These are phyloP conservation scores for Aspergillus sp. DNA, from an alignment of 2,329 filamentous ascomycete species.

Conservation along the genomic window DNA sequence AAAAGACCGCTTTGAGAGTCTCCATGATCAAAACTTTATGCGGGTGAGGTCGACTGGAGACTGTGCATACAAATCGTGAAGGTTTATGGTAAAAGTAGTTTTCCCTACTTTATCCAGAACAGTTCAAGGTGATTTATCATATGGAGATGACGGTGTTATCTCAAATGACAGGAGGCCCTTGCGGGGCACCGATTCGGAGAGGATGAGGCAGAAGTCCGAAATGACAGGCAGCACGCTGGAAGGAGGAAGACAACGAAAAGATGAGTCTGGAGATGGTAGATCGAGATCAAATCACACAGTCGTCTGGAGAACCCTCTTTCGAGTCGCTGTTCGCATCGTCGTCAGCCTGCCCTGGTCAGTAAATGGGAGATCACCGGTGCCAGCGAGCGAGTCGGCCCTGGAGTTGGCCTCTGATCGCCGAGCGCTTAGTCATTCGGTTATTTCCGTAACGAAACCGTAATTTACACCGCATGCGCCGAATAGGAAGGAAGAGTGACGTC, in stretches of 20 bases:
- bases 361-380: not conserved
- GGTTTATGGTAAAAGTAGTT: not conserved
- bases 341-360: not conserved
- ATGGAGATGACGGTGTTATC: not conserved
- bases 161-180: not conserved
- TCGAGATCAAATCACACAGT: not conserved
- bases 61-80: not conserved
- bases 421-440: not conserved
- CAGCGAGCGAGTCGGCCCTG: not conserved
- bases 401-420: not conserved
- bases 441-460: not conserved
- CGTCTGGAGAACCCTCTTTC: not conserved
- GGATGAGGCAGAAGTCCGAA: not conserved
- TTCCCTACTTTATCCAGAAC: not conserved
- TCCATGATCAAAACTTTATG: constrained; percentile 63
- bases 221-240: not conserved
- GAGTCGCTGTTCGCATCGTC: not conserved
- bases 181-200: not conserved
- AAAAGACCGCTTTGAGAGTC: constrained; percentile 79
- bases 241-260: not conserved
- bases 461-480: not conserved
- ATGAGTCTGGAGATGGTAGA: not conserved
- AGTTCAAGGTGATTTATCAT: not conserved
- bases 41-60: not conserved
- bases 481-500: constrained; percentile 7